Base-by-base conservation (phyloP, 495 filamentous ascomycete species). In the Xeromyces bisporus region DNA sequence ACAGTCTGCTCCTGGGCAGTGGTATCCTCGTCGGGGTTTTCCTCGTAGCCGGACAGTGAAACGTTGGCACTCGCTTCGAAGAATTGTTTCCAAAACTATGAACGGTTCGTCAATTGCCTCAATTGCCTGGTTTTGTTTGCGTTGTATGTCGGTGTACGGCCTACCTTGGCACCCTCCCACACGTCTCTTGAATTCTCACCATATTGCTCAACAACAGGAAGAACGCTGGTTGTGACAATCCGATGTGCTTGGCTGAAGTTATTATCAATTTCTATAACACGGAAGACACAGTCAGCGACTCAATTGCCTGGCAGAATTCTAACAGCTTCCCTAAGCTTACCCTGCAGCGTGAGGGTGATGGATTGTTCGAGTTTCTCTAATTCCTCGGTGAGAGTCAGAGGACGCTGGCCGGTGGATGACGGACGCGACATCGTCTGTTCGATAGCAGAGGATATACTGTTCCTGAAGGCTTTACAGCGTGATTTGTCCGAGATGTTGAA, bases 51-150 rank as follows among this genome's bases (percentile, higher is more conserved):
- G 7, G 85, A 91, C n/a, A 97, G 70, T 2, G 84, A 89, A 15
- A 96, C 87, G 43, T 97, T 97, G 50, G 89, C 89, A 26, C 80
- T 89, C 33, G 87, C 82, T 58, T 97, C 89, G 58, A 97, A 97
- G 69, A 97, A 96, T 62, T 93, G 82, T 56, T 94, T 96, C 89
- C 89, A 97, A 57, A 94, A 96, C 81, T 91, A 43, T 9, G 31
- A 7, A 24, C 37, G 25, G 29, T 20, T 18, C 13, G 13, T 6
- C 13, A 15, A n/a, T n/a, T n/a, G n/a, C n/a, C n/a, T n/a, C n/a
- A n/a, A n/a, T n/a, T n/a, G n/a, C n/a, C n/a, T n/a, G n/a, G n/a
- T n/a, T n/a, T n/a, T n/a, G n/a, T n/a, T n/a, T n/a, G n/a, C n/a
- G n/a, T n/a, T n/a, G n/a, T n/a, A n/a, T n/a, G n/a, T n/a, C n/a